phyloP scores from a whole-genome alignment of 805 yeast species.

The Yarrowia yakushimensis region DNA sequence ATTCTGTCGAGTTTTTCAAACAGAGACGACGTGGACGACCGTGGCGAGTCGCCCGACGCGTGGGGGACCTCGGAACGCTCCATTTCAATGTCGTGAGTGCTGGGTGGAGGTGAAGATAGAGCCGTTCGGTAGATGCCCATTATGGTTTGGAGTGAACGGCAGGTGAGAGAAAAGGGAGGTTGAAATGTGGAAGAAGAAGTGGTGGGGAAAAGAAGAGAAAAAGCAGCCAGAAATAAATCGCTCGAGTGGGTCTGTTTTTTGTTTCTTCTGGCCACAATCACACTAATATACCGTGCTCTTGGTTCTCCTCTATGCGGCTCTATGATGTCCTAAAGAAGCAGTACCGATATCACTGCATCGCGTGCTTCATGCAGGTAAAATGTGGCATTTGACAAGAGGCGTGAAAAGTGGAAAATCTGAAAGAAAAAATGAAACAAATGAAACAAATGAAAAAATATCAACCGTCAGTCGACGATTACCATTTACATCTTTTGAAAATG shows the following conservation, averaged over 20 bases:
- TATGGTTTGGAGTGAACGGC: not conserved
- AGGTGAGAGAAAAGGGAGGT: too few relatives aligned
- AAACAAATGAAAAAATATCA: too few relatives aligned
- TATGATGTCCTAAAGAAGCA: slow-evolving; percentile 3
- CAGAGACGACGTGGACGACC: slow-evolving; percentile 22
- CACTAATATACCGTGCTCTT: not conserved
- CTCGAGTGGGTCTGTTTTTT: too few relatives aligned
- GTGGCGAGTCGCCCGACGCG: slow-evolving; percentile 7
- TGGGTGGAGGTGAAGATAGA: not conserved
- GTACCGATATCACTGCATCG: not conserved
- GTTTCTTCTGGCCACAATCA: too few relatives aligned
- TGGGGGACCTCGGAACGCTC: not conserved
- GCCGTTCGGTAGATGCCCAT: slow-evolving; percentile 4
- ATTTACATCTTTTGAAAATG: too few relatives aligned
- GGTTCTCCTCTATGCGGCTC: not conserved
- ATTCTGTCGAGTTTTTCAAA: slow-evolving; percentile 20
- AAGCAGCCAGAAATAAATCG: too few relatives aligned
- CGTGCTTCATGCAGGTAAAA: not conserved
- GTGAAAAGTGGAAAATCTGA: not conserved
- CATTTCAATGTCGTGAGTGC: slow-evolving; percentile 13
- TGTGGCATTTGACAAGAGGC: not conserved
- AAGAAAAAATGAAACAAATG: too few relatives aligned
- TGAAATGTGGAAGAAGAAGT: too few relatives aligned
- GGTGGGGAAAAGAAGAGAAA: not conserved
- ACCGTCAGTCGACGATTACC: too few relatives aligned